These are phyloP conservation scores for Saccharomyces jurei DNA, from an alignment of 805 yeast genomes.

Conservation along the genomic window DNA sequence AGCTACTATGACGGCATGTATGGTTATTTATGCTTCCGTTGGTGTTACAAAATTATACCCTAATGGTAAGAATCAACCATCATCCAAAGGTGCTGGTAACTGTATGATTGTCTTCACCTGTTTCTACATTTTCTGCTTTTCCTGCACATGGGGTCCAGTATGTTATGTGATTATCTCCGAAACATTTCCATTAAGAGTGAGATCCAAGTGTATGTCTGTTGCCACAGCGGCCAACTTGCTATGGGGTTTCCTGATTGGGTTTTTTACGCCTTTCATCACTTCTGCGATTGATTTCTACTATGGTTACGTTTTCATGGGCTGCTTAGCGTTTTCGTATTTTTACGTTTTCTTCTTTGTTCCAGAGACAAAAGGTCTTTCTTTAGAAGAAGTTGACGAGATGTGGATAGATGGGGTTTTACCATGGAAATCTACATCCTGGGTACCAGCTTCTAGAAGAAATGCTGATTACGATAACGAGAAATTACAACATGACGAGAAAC, in stretches of 20 bases:
- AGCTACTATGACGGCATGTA: not conserved
- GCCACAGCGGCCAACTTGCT: conserved; percentile 58
- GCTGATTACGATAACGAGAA: conserved; percentile 14
- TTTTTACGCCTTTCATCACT: conserved; percentile 65
- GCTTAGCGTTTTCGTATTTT: conserved; percentile 43
- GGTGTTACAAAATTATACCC: conserved; percentile 42
- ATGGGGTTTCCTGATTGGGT: conserved; percentile 64
- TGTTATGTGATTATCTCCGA: conserved; percentile 60
- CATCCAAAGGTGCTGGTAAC: conserved; percentile 33
- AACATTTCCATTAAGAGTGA: conserved; percentile 64
- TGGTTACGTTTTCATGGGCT: conserved; percentile 53
- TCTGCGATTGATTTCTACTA: conserved; percentile 55
- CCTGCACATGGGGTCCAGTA: conserved; percentile 71
- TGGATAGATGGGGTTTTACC: conserved; percentile 34
- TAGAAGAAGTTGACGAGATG: conserved; percentile 71
- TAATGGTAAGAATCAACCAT: conserved; percentile 31
- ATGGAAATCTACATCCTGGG: conserved; percentile 41
- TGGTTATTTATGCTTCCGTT: conserved; percentile 24
- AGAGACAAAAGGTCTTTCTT: conserved; percentile 70
- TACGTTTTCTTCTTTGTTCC: conserved; percentile 64
- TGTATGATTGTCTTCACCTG: conserved; percentile 62
- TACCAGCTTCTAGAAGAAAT: conserved; percentile 35
- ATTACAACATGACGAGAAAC: conserved; percentile 14
- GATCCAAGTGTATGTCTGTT: conserved; percentile 50
- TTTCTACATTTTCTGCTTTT: conserved; percentile 64